Base-by-base conservation (phyloP, 2,329 filamentous ascomycete species). In the Chaetomiaceae sp. region DNA sequence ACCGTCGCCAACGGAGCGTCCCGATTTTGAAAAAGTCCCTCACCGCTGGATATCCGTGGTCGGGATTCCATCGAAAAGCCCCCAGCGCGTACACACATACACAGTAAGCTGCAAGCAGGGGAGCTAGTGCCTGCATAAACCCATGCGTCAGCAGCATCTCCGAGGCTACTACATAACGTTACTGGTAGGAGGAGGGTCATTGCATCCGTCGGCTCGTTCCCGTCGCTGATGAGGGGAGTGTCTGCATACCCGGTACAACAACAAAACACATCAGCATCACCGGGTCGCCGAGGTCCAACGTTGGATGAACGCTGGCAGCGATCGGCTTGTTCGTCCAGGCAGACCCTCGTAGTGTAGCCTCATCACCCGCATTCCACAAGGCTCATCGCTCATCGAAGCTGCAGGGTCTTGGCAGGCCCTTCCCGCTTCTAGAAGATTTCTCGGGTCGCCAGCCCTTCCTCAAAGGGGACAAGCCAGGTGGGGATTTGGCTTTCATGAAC, bases 401-500 rank as follows among this genome's bases (percentile, higher is more conserved):
- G 41, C 47, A 46, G 29, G 32, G 42, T 4, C 36, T 47, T 50
- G 42, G 47, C 47, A 51, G 43, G 20, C 14, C 30, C 11, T 32
- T 47, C 32, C 34, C 27, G 54, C 54, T 57, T 57, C 55, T 52
- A 48, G 55, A 57, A 57, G 43, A 23, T 13, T 48, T 45, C 48
- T 32, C 38, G 47, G 46, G 34, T 36, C 36, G 21, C 18, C 30
- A 42, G 18, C 29, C 33, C 4, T n/a, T 43, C 9, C 23, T 21
- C 13, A 38, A 30, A 42, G 30, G 13, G 23, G 37, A 21, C 6
- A 47, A 37, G 42, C 18, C 16, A 27, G 21, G 30, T 38, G 16
- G 43, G 43, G 36, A 23, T 33, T 8, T n/a, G n/a, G 14, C n/a
- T 13, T 34, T n/a, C 23, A 8, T n/a, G 16, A 16, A 32, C 36